Evolutionary conservation across 768 basidiomycete genomes (phyloP), one percentile per base, ranked within the genome.

Genomic region (Agaricus blazei): DNA sequence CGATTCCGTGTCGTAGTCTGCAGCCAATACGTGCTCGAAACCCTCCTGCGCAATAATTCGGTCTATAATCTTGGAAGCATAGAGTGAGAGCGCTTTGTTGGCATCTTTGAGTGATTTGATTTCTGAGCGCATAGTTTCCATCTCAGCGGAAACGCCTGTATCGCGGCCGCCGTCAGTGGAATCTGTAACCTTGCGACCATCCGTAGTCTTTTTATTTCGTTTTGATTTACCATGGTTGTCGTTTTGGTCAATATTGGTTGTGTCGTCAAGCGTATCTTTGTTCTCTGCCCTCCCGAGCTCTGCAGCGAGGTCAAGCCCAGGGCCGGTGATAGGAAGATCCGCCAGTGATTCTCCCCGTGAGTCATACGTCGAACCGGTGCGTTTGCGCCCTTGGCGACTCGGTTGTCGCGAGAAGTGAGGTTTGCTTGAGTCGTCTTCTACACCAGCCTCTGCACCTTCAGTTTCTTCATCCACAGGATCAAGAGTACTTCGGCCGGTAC

Each of bases 31-130:
- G 63, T 96, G 93, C 69, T 98, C 96, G 71, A 96, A 98, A 24
- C 94, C 94, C 70, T 97, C 95, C 69, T 95, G 89, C 1, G 89
- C 82, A 63, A 98, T 96, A 66, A 98, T 97, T 44, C 95, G 84
- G 74, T 98, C 96, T 64, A 98, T 90, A 61, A 98, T 98, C 78
- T 98, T 98, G 45, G 92, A 93, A 3, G 95, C 93, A 65, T 98
- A 98, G 40, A 98, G 72, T 15, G 93, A 93, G 11, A 98, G 75
- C 1, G 95, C 95, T 68, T 96, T 96, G 76, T 97, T 98, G 43
- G 93, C 93, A 67, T 97, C 95, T 67, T 88, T 90, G 69, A 98
- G 82, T 29, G 85, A 86, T 69, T 96, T 96, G 67, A 97, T 87
- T 69, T 98, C 96, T 9, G 74, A 80, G 36, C 87, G 80, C 51